Conservation (phyloP, 352 stramenopile species). For the Phytopythium sindhum region DNA sequence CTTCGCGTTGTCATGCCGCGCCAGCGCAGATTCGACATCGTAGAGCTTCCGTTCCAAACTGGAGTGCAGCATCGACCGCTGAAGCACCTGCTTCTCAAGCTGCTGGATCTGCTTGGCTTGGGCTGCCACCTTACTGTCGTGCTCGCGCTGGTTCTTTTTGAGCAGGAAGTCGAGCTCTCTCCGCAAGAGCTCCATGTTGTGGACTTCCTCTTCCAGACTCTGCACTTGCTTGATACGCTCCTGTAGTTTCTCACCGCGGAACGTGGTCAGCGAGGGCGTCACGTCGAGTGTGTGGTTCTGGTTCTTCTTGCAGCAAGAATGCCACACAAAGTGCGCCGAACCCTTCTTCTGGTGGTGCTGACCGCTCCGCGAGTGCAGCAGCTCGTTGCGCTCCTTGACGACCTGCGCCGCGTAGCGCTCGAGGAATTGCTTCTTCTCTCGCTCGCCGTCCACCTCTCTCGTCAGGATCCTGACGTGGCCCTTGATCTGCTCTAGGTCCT, state of each 20-base stretch:
- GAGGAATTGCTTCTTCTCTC: constrained; percentile 79
- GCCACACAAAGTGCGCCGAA: constrained; percentile 65
- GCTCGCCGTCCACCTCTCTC: constrained; percentile 42
- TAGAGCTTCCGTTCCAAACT: constrained; percentile 70
- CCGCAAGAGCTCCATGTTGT: constrained; percentile 57
- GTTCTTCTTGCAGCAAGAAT: constrained; percentile 82
- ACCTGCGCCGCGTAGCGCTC: constrained; percentile 78
- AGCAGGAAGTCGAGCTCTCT: constrained; percentile 66
- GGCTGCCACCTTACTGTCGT: constrained; percentile 57
- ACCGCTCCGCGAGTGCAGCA: constrained; percentile 53
- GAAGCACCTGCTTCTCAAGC: constrained; percentile 70
- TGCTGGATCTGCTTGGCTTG: constrained; percentile 69
- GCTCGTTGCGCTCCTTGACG: constrained; percentile 83
- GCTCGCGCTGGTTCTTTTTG: constrained; percentile 68
- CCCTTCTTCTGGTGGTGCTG: constrained; percentile 36
- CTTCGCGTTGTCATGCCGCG: constrained; percentile 48
- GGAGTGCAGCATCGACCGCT: constrained; percentile 57
- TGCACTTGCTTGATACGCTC: constrained; percentile 47
- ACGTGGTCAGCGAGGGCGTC: constrained; percentile 64
- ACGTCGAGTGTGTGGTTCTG: constrained; percentile 58
- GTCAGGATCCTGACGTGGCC: constrained; percentile 53
- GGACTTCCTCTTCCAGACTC: constrained; percentile 50
- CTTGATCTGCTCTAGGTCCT: constrained; percentile 74
- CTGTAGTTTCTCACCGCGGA: constrained; percentile 74
- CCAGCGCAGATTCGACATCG: constrained; percentile 58